Percentiles rank a stretch among this genome's conserved stretches.
Conservation (phyloP, 2,329 filamentous ascomycete species). For the Penicillium sp. region DNA sequence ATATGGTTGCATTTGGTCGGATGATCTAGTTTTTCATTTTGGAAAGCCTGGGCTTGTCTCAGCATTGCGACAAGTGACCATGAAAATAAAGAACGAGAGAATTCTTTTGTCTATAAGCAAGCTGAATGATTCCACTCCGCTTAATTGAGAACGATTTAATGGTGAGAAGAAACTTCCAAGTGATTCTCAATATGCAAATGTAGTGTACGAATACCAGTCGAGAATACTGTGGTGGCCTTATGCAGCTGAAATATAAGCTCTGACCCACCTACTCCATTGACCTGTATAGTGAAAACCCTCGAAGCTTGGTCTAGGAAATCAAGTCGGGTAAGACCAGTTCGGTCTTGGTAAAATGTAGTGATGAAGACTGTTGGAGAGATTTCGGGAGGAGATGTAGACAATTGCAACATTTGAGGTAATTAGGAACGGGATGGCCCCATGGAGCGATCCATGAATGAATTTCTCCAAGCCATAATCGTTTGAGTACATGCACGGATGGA, state of each 20-base stretch:
- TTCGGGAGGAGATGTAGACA: too few relatives aligned
- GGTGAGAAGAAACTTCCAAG: not conserved
- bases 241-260: not conserved
- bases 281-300: not conserved
- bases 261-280: not conserved
- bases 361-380: too few relatives aligned
- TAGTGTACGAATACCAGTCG: not conserved
- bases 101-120: slow-evolving; percentile 11
- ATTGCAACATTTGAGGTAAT: too few relatives aligned
- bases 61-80: slow-evolving; percentile 14
- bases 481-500: too few relatives aligned
- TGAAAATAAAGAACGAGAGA: slow-evolving; percentile 20
- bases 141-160: slow-evolving; percentile 8
- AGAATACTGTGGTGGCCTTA: not conserved
- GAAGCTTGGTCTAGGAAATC: too few relatives aligned
- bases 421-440: too few relatives aligned
- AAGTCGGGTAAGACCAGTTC: too few relatives aligned
- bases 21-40: slow-evolving; percentile 12
- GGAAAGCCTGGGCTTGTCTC: slow-evolving; percentile 12
- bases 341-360: too few relatives aligned
- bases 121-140: slow-evolving; percentile 12
- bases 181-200: not conserved
- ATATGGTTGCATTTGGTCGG: slow-evolving; percentile 3
- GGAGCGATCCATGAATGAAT: too few relatives aligned
- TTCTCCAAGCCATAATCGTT: too few relatives aligned